Evolutionary conservation across 352 stramenopile genomes (phyloP).

Genomic region (Phytophthora melonis): DNA sequence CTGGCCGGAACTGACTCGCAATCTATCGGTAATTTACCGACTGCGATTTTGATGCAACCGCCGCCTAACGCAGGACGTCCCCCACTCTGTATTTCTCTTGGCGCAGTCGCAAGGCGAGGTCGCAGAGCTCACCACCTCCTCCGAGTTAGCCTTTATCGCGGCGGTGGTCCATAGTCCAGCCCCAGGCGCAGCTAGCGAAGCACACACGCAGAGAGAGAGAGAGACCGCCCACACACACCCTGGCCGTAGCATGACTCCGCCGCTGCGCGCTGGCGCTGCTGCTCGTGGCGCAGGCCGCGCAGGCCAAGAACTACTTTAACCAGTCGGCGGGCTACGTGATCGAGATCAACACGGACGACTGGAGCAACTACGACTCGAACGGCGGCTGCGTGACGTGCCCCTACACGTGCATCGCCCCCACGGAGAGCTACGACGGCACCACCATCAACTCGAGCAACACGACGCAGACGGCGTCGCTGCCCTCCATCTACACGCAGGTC

Average conservation of each 20-base stretch:
- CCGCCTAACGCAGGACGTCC: constrained; percentile 1
- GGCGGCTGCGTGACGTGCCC: constrained; percentile 88
- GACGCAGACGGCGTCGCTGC: constrained; percentile 72
- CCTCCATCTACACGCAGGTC: constrained; percentile 75
- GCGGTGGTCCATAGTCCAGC: constrained; percentile 20
- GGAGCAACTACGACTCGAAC: constrained; percentile 86
- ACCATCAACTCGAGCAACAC: constrained; percentile 85
- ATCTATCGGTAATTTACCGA: constrained; percentile 41
- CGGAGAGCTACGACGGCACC: constrained; percentile 76
- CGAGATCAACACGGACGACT: constrained; percentile 76
- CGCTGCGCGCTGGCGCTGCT: constrained; percentile 26
- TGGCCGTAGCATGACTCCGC: not conserved
- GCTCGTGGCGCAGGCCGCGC: constrained; percentile 31
- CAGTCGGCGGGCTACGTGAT: constrained; percentile 72
- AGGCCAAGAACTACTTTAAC: constrained; percentile 68
- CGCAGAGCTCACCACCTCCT: constrained; percentile 24
- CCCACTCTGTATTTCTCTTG: constrained; percentile 53
- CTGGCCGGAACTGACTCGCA: constrained; percentile 38
- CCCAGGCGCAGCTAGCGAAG: too few species aligned
- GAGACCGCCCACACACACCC: constrained; percentile 1
- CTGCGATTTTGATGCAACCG: constrained; percentile 27
- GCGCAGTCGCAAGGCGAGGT: constrained; percentile 32
- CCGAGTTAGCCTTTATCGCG: not conserved
- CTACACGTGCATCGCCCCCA: constrained; percentile 85
- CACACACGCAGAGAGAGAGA: constrained; percentile 4